Percentiles rank a stretch among this genome's conserved stretches.
phyloP scores from a whole-genome alignment of 78 protist species.

The Anaeramoeba flamelloides region DNA sequence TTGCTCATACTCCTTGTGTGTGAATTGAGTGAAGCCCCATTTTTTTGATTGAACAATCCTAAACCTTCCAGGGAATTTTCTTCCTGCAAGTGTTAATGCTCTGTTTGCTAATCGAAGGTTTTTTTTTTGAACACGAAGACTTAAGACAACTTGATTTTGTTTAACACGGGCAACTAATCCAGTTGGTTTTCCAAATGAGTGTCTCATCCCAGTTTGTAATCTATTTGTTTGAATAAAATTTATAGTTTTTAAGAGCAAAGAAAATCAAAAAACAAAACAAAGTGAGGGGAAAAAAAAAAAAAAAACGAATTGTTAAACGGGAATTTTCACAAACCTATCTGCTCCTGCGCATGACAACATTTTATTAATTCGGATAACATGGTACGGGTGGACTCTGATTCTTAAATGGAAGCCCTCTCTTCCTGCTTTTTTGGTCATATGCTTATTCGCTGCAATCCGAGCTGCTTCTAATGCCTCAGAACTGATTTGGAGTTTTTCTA shows the following conservation, averaged over 20 bases:
- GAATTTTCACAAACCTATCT: slow-evolving; percentile 51
- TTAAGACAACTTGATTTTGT: slow-evolving; percentile 86
- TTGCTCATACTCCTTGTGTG: no score
- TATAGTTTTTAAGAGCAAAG: neutral
- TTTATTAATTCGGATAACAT: slow-evolving; percentile 98
- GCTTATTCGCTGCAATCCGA: slow-evolving; percentile 86
- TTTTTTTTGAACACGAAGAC: no score
- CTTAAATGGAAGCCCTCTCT: slow-evolving; percentile 96
- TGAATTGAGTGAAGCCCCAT: no score
- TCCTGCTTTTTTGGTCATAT: slow-evolving; percentile 78
- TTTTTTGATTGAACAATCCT: no score
- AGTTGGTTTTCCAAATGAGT: slow-evolving; percentile 94
- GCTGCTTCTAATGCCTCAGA: slow-evolving; percentile 98
- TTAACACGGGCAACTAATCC: slow-evolving; percentile 94
- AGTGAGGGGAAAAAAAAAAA: neutral
- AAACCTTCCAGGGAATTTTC: no score
- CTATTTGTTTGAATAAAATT: slow-evolving; percentile 20
- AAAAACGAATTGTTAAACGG: neutral
- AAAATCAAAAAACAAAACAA: neutral
- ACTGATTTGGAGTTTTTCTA: slow-evolving; percentile 91
- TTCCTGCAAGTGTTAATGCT: no score
- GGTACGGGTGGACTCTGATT: slow-evolving; percentile 96
- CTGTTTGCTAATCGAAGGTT: no score
- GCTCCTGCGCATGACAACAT: slow-evolving; percentile 99
- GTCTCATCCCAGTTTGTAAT: slow-evolving; percentile 96